phyloP scores from a whole-genome alignment of 2,329 filamentous ascomycete genomes.

The Aureobasidium sp. region DNA sequence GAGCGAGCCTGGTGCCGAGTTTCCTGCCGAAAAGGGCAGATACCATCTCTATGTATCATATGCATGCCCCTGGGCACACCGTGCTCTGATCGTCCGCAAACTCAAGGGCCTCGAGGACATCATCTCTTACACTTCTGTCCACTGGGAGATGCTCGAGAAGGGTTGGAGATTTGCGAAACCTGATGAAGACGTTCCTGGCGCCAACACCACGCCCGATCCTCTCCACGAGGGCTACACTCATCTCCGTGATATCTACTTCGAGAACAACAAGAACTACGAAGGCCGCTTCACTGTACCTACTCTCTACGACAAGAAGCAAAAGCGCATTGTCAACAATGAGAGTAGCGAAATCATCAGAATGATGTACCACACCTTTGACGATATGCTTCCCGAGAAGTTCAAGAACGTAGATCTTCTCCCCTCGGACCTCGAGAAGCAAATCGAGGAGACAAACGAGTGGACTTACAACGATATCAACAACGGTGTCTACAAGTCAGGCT shows the following conservation, averaged over 20 bases:
- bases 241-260: conserved; percentile 73
- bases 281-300: conserved; percentile 82
- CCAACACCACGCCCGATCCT: conserved; percentile 52
- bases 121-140: conserved; percentile 71
- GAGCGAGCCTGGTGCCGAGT: conserved; percentile 60
- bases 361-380: conserved; percentile 70
- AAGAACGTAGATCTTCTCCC: conserved; percentile 39
- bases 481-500: conserved; percentile 43
- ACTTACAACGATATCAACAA: conserved; percentile 36
- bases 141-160: conserved; percentile 75
- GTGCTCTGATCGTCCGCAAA: conserved; percentile 77
- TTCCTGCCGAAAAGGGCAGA: conserved; percentile 75
- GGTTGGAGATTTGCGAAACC: conserved; percentile 74
- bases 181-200: conserved; percentile 49
- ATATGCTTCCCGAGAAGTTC: conserved; percentile 33
- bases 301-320: conserved; percentile 59
- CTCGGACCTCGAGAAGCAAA: conserved; percentile 34
- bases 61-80: conserved; percentile 89
- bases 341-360: conserved; percentile 83
- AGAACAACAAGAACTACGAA: conserved; percentile 59
- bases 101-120: conserved; percentile 88
- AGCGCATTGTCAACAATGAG: conserved; percentile 73
- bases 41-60: conserved; percentile 96
- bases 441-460: conserved; percentile 45
- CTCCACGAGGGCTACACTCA: conserved; percentile 61